Conservation (phyloP, 768 basidiomycete species). For the Mycena capillaripes region DNA sequence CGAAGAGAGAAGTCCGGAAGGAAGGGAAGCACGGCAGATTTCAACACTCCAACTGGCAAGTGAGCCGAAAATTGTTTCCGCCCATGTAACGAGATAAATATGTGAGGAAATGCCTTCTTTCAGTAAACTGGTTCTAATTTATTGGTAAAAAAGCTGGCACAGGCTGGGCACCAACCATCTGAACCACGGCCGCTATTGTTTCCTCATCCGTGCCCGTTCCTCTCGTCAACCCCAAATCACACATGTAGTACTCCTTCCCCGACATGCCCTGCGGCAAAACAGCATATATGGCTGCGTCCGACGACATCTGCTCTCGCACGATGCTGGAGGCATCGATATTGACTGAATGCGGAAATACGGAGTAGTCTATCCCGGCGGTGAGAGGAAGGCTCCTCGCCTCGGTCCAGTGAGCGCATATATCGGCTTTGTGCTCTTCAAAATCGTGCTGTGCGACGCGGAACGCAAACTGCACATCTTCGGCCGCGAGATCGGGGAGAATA, state of each 20-base stretch:
- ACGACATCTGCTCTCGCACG: not conserved
- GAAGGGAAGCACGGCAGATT: no score
- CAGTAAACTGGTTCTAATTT: not conserved
- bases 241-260: slow-evolving; percentile 26
- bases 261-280: not conserved
- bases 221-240: slow-evolving; percentile 22
- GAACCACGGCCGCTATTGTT: slow-evolving; percentile 13
- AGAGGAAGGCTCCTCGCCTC: slow-evolving; percentile 14
- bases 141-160: slow-evolving; percentile 19
- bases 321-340: not conserved
- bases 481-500: not conserved
- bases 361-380: slow-evolving; percentile 27
- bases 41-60: no score
- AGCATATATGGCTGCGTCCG: slow-evolving; percentile 17
- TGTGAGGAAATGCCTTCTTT: no score
- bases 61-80: no score
- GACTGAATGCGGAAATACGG: slow-evolving; percentile 8
- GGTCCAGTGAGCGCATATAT: slow-evolving; percentile 9
- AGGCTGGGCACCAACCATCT: slow-evolving; percentile 22
- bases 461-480: slow-evolving; percentile 21
- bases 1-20: no score
- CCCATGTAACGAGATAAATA: no score
- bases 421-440: slow-evolving; percentile 23
- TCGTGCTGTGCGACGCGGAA: slow-evolving; percentile 22
- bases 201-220: not conserved